Percentiles rank a stretch among this genome's conserved stretches.
These are phyloP conservation scores for Aspergillus floridensis DNA, from an alignment of 2,329 filamentous ascomycete species.

Conservation along the genomic window DNA sequence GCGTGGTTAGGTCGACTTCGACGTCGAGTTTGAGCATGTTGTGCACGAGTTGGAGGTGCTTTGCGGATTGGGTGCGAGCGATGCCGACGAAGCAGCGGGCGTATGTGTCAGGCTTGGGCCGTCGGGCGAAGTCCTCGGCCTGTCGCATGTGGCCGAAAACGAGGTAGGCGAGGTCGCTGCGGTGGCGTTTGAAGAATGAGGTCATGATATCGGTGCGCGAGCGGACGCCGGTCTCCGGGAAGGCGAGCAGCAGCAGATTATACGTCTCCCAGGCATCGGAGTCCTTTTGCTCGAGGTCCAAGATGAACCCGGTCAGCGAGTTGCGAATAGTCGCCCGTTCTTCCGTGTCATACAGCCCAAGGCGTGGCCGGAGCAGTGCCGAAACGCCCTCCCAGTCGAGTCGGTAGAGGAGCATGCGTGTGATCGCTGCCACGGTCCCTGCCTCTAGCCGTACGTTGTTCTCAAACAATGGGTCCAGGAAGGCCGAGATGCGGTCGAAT, in stretches of 20 bases:
- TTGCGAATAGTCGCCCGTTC: constrained; percentile 67
- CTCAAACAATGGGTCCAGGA: constrained; percentile 71
- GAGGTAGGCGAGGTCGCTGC: constrained; percentile 79
- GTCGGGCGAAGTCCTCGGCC: constrained; percentile 60
- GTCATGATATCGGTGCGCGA: constrained; percentile 73
- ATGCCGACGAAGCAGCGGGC: constrained; percentile 74
- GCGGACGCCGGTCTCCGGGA: constrained; percentile 61
- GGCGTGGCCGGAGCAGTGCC: constrained; percentile 72
- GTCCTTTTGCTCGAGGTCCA: constrained; percentile 60
- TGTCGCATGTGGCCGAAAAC: constrained; percentile 95
- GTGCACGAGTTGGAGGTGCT: constrained; percentile 72
- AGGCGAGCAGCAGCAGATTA: constrained; percentile 56
- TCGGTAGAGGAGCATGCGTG: constrained; percentile 68
- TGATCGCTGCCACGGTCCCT: constrained; percentile 71
- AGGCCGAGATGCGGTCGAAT: constrained; percentile 68
- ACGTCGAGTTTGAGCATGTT: constrained; percentile 94
- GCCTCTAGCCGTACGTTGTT: constrained; percentile 68
- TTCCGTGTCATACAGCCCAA: constrained; percentile 40
- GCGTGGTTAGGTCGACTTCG: constrained; percentile 72
- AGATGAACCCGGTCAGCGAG: constrained; percentile 65
- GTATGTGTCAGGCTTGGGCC: constrained; percentile 73
- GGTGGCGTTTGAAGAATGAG: constrained; percentile 71
- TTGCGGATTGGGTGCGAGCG: constrained; percentile 56
- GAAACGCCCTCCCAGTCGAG: constrained; percentile 77
- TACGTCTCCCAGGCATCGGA: constrained; percentile 62